Conservation (phyloP, 1,284 basidiomycete species). For the Trichosporon sp. region DNA sequence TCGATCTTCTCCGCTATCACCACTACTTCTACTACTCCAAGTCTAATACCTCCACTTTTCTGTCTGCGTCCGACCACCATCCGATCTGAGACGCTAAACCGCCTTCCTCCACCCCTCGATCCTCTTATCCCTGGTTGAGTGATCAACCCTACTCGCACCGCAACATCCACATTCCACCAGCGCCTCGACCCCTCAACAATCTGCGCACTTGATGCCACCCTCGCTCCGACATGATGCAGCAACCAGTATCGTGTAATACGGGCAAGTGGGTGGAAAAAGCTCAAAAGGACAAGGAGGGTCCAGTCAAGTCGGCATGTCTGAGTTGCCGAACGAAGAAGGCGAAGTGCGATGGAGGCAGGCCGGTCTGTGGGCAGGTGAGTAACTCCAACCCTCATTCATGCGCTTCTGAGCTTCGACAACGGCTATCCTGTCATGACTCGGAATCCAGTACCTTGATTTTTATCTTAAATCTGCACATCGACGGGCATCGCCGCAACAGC, state of each 20-base stretch:
- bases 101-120: neutral
- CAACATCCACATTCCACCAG: neutral
- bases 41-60: neutral
- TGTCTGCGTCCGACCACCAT: neutral
- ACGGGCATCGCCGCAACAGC: too few species aligned
- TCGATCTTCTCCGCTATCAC: neutral
- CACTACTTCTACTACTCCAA: too few species aligned
- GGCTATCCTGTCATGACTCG: too few species aligned
- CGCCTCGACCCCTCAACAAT: neutral
- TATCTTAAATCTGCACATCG: too few species aligned
- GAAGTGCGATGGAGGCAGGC: constrained; percentile 46
- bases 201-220: neutral
- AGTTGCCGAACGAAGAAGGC: constrained; percentile 47
- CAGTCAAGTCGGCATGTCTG: constrained; percentile 46
- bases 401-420: too few species aligned
- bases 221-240: neutral
- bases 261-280: constrained; percentile 5
- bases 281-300: constrained; percentile 9
- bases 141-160: neutral
- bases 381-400: neutral
- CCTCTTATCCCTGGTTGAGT: neutral
- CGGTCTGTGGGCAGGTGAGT: constrained; percentile 45
- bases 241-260: constrained; percentile 4
- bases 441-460: too few species aligned
- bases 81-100: neutral